A percentile compares a stretch with the other conserved stretches of the same genome.
Conservation (phyloP, 306 rosid species). For the Sophora flavescens region DNA sequence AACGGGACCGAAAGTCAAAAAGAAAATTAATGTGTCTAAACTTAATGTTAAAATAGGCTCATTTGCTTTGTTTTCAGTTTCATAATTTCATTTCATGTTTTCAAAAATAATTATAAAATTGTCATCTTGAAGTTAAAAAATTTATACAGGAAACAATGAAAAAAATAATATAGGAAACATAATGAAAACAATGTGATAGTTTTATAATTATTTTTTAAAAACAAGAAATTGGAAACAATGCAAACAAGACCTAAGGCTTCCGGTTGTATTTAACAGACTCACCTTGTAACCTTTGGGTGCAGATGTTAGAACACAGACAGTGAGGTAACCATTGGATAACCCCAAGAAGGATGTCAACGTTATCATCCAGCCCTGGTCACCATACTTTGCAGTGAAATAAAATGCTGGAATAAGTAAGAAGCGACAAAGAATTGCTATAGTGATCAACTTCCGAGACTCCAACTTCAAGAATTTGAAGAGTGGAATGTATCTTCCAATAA, state of each 20-base stretch:
- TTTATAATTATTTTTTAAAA: too few species aligned
- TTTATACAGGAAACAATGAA: too few species aligned
- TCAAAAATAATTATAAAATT: too few species aligned
- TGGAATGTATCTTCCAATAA: constrained; percentile 89
- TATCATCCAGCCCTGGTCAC: constrained; percentile 94
- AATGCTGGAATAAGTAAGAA: constrained; percentile 85
- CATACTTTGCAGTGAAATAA: constrained; percentile 86
- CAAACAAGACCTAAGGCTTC: neutral
- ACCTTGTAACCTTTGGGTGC: constrained; percentile 98
- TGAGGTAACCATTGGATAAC: constrained; percentile 83
- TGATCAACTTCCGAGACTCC: constrained; percentile 69
- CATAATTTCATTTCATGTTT: too few species aligned
- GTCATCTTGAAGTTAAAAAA: too few species aligned
- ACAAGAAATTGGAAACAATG: too few species aligned
- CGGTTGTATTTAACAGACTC: constrained; percentile 4
- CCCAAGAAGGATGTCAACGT: constrained; percentile 84
- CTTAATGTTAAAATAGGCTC: too few species aligned
- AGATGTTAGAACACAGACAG: constrained; percentile 87
- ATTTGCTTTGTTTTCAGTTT: too few species aligned
- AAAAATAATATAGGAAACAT: too few species aligned
- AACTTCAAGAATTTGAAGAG: constrained; percentile 59
- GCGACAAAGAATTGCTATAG: constrained; percentile 56
- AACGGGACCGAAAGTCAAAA: neutral
- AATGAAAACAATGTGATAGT: too few species aligned
- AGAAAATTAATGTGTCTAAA: neutral